Conservation (phyloP, 768 basidiomycete genomes). For the Amanita phalloides region DNA sequence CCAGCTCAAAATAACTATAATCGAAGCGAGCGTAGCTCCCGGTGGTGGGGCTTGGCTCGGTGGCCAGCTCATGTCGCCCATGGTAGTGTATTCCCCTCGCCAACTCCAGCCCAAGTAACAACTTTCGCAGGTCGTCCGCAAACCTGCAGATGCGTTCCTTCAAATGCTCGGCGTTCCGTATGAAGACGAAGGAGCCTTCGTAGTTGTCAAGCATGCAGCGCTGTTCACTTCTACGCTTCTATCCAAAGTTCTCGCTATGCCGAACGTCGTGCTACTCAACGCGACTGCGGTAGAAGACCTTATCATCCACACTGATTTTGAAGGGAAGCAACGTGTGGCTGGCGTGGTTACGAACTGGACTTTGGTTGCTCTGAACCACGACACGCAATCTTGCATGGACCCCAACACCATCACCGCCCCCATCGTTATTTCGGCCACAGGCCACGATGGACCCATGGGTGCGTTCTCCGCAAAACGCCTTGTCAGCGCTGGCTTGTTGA, state of each 20-base stretch:
- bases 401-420: conserved; percentile 79
- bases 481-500: conserved; percentile 62
- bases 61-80: conserved; percentile 70
- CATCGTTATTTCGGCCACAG: conserved; percentile 59
- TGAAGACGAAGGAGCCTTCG: conserved; percentile 69
- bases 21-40: conserved; percentile 74
- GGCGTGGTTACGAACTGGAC: conserved; percentile 46
- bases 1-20: conserved; percentile 41
- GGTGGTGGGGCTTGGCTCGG: conserved; percentile 75
- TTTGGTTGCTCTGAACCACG: conserved; percentile 48
- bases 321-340: conserved; percentile 37
- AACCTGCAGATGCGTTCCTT: conserved; percentile 67
- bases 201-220: conserved; percentile 76
- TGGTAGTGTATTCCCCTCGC: conserved; percentile 28
- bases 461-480: conserved; percentile 75
- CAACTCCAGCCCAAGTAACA: not conserved
- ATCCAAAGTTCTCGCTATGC: conserved; percentile 56
- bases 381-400: conserved; percentile 72
- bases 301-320: conserved; percentile 53
- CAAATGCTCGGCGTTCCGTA: conserved; percentile 59
- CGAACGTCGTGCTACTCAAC: conserved; percentile 68
- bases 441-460: conserved; percentile 74
- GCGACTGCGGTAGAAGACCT: conserved; percentile 78
- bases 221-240: conserved; percentile 73
- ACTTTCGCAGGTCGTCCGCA: conserved; percentile 50